Base-by-base conservation (phyloP, 2,329 filamentous ascomycete genomes). In the Chalaropsis thielavioides region DNA sequence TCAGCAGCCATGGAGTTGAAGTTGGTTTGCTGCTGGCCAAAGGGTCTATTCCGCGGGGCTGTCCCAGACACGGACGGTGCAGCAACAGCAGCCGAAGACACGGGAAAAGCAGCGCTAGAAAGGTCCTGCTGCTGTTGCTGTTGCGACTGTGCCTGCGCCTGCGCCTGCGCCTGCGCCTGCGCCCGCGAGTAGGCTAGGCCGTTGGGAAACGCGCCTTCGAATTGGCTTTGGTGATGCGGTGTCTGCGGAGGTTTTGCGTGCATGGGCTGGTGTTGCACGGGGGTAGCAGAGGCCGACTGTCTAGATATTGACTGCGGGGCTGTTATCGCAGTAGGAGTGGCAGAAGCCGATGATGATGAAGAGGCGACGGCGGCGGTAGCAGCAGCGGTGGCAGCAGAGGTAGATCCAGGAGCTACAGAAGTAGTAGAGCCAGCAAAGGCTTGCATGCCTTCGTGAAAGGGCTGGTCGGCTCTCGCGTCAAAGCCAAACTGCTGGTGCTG, bases 1-100 rank as follows among this genome's bases (percentile, higher is more conserved):
- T 74, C 68, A 1, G 66, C 60, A 27, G 44, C 64, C 64, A 68
- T 68, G 27, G 64, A 56, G n/a, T 69, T 68, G 54, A 66, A 66
- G 17, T 49, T 49, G 8, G 49, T 22, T 27, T 66, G 64, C 7
- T 63, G 64, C 46, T 27, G 8, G 27, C 51, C 51, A 46, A 43
- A 64, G 40, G 27, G 35, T 22, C 31, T 22, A 31, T 31, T 17
- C 31, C 40, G 46, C 31, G 62, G 64, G 49, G 13, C 31, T 40
- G 17, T 15, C 7, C 46, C 41, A 17, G 43, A n/a, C 19, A 43
- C 24, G 11, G 35, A 3, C 41, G 60, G 35, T 15, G 24, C 49
- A 2, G 46, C 38, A 15, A 43, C 41, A 3, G 24, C 22, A 59
- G 46, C 49, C 27, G 35, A 17, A n/a, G 64, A 58, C 27, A 62